A percentile compares a stretch with the other conserved stretches of the same genome.
Conservation (phyloP, 176 grass and related monocot genomes). For the Hordeum vulgare region MorexV3_pseudomolecules_assembly NC_058523.1:159075975-159076474, state of each 20-base stretch:
- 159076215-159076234: conserved; percentile 4
- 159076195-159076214: background rate
- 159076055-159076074: conserved; percentile 10
- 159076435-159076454: conserved; percentile 3
- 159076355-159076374: background rate
- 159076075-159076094: conserved; percentile 17
- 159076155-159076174: conserved; percentile 1
- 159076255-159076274: background rate
- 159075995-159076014: conserved; percentile 17
- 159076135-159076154: conserved; percentile 1
- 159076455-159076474: conserved; percentile 10
- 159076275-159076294: conserved; percentile 2
- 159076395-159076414: background rate
- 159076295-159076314: conserved; percentile 1
- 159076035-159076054: conserved; percentile 8
- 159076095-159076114: conserved; percentile 6
- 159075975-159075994: conserved; percentile 11
- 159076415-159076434: background rate
- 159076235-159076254: background rate
- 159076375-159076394: background rate
- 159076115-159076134: conserved; percentile 12
- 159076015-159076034: conserved; percentile 12
- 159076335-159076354: conserved; percentile 8
- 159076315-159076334: conserved; percentile 5
- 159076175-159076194: background rate